Conservation (phyloP, 2,329 filamentous ascomycete genomes). For the Colletotrichum sp. region DNA sequence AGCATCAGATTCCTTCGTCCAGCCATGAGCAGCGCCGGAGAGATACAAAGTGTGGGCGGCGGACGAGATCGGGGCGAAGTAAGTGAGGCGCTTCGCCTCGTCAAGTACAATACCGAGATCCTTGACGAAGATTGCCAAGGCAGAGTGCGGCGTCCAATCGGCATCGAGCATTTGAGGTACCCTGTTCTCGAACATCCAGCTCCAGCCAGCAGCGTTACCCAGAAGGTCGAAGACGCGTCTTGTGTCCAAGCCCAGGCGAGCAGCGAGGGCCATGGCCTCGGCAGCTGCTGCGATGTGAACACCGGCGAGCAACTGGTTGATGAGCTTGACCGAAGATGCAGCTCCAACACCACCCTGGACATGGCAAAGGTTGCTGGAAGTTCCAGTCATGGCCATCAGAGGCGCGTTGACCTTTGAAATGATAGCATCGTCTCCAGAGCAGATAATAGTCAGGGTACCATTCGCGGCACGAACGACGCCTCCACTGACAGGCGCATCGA, state of each 20-base stretch:
- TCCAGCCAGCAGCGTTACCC: constrained; percentile 38
- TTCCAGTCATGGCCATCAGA: constrained; percentile 36
- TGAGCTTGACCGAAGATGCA: constrained; percentile 62
- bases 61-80: constrained; percentile 32
- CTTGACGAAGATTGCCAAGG: constrained; percentile 39
- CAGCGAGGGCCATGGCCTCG: constrained; percentile 63
- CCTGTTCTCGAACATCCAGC: constrained; percentile 42
- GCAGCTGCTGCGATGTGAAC: constrained; percentile 61
- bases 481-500: constrained; percentile 43
- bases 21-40: constrained; percentile 34
- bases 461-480: constrained; percentile 39
- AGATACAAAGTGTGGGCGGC: constrained; percentile 37
- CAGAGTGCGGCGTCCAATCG: constrained; percentile 38
- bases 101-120: constrained; percentile 37
- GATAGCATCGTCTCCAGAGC: constrained; percentile 30
- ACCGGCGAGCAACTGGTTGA: constrained; percentile 63
- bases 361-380: constrained; percentile 42
- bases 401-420: constrained; percentile 28
- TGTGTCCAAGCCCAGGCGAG: constrained; percentile 57
- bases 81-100: constrained; percentile 33
- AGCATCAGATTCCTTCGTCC: constrained; percentile 37
- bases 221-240: constrained; percentile 53
- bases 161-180: constrained; percentile 39
- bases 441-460: constrained; percentile 41
- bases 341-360: constrained; percentile 56